These are phyloP conservation scores for Talaromyces sp. DNA, from an alignment of 2,329 filamentous ascomycete genomes.

Conservation along the genomic window DNA sequence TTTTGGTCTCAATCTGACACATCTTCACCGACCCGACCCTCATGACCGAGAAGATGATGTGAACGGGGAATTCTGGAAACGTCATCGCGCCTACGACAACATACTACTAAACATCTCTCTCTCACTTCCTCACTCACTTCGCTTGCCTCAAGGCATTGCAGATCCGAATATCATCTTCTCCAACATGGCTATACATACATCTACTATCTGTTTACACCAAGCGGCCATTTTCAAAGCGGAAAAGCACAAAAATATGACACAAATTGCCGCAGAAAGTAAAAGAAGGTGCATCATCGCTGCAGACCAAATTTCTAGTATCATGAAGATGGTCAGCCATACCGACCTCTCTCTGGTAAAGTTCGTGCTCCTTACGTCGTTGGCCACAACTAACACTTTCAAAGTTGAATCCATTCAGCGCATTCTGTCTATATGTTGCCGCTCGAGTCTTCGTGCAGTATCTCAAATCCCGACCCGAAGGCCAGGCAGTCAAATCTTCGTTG, in stretches of 20 bases:
- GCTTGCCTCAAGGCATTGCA: constrained; percentile 70
- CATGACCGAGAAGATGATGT: constrained; percentile 83
- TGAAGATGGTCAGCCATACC: constrained; percentile 89
- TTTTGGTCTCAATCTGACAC: constrained; percentile 85
- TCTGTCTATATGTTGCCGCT: constrained; percentile 93
- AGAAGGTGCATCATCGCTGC: constrained; percentile 89
- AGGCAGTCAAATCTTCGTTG: constrained; percentile 73
- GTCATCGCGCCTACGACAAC: constrained; percentile 84
- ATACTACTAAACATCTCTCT: constrained; percentile 84
- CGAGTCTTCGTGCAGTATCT: constrained; percentile 94
- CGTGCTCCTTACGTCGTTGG: constrained; percentile 37
- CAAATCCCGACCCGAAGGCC: constrained; percentile 85
- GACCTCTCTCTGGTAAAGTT: constrained; percentile 74
- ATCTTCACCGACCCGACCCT: constrained; percentile 80
- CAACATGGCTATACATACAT: constrained; percentile 97
- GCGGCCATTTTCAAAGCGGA: constrained; percentile 97
- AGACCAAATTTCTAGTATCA: constrained; percentile 88
- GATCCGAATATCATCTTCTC: constrained; percentile 87
- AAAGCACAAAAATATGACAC: constrained; percentile 72
- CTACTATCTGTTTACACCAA: constrained; percentile 95
- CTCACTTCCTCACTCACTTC: constrained; percentile 74
- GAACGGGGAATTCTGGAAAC: constrained; percentile 93
- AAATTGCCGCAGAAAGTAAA: constrained; percentile 84
- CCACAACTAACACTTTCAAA: constrained; percentile 38
- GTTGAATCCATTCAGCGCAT: constrained; percentile 95